Conservation (phyloP, 2,329 filamentous ascomycete genomes). For the Neodidymelliopsis sp. region DNA sequence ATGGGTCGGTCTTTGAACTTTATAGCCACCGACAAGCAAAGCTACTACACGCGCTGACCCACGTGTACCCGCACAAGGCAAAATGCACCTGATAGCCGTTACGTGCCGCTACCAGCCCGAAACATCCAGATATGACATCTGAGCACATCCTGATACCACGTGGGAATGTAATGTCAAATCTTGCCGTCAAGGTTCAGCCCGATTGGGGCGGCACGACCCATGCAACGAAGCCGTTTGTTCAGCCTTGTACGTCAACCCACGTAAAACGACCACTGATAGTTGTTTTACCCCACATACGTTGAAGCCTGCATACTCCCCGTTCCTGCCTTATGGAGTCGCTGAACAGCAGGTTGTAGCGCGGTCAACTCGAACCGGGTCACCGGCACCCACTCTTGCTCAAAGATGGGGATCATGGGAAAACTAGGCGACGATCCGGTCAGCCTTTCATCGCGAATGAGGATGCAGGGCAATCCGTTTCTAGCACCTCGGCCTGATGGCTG, state of each 20-base stretch:
- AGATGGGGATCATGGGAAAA: not conserved
- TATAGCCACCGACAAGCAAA: constrained; percentile 10
- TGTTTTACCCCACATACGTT: constrained; percentile 10
- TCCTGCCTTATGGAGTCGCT: constrained; percentile 1
- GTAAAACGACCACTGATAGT: not conserved
- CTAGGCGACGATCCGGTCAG: constrained; percentile 1
- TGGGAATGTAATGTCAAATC: not conserved
- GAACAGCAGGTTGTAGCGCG: not conserved
- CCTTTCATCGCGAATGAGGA: not conserved
- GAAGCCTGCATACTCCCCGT: too few relatives aligned
- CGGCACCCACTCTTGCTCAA: not conserved
- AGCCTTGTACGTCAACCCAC: constrained; percentile 4
- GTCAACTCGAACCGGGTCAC: constrained; percentile 7
- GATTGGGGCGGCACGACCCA: constrained; percentile 6
- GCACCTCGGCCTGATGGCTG: not conserved
- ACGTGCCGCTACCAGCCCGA: not conserved
- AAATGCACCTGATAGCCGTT: constrained; percentile 6
- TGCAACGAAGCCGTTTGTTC: constrained; percentile 1
- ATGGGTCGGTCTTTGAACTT: constrained; percentile 9
- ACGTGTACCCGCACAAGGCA: constrained; percentile 4
- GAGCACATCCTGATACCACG: not conserved
- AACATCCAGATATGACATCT: too few relatives aligned
- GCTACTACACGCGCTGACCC: constrained; percentile 1
- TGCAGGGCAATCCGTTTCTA: not conserved
- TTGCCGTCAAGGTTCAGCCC: not conserved